These are phyloP conservation scores for Colletotrichum theobromicola DNA, from an alignment of 2,329 filamentous ascomycete genomes.

Conservation along the genomic window DNA sequence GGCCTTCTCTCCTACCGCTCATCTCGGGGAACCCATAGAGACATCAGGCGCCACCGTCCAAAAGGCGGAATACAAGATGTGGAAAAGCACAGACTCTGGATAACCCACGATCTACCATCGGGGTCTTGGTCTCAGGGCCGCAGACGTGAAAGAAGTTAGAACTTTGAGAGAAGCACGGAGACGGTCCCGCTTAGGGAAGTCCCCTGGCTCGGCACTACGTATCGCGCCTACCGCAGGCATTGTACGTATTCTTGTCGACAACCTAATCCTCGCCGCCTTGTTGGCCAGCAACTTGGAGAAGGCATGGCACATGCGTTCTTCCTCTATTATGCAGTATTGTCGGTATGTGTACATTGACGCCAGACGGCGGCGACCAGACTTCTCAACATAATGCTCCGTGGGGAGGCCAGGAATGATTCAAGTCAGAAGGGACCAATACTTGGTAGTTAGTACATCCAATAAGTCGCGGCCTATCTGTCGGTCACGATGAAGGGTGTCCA, in stretches of 20 bases:
- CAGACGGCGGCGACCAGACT: background rate
- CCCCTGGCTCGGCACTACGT: background rate
- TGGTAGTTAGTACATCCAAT: background rate
- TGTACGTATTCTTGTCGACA: background rate
- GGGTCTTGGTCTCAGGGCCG: constrained; percentile 1
- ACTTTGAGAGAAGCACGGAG: constrained; percentile 4
- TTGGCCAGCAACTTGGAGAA: background rate
- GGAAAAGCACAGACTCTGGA: constrained; percentile 1
- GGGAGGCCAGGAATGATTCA: background rate
- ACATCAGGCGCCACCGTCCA: background rate
- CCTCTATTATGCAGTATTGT: background rate
- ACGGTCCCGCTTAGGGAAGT: background rate
- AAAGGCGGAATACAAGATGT: background rate
- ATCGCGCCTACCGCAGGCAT: background rate
- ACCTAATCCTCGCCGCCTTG: background rate
- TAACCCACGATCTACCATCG: constrained; percentile 6
- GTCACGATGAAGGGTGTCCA: background rate
- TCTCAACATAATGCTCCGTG: background rate
- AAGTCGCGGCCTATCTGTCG: background rate
- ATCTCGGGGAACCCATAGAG: background rate
- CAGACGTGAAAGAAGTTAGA: background rate
- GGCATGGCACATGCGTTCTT: background rate
- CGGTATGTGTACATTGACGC: background rate
- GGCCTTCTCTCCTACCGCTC: background rate
- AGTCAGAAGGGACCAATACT: background rate